phyloP scores from a whole-genome alignment of 257 asterid species.

The Solanum clarkiae region DNA sequence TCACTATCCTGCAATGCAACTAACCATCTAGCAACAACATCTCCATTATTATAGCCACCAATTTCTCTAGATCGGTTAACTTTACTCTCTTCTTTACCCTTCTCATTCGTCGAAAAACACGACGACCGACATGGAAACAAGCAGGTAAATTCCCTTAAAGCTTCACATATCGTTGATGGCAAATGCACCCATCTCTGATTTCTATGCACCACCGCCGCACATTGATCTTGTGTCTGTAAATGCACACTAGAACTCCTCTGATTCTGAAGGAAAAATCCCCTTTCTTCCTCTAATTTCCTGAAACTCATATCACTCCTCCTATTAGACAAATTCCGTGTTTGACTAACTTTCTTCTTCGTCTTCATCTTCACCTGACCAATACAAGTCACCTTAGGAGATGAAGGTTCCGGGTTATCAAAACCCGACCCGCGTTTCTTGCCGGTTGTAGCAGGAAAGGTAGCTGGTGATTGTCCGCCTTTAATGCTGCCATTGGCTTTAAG shows the following conservation, averaged over 20 bases:
- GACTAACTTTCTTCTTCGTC: conserved; percentile 66
- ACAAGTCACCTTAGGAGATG: conserved; percentile 96
- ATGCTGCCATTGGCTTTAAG: conserved; percentile 64
- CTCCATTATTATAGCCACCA: conserved; percentile 15
- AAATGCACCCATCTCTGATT: conserved; percentile 90
- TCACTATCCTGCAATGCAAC: conserved; percentile 65
- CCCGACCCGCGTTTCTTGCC: conserved; percentile 48
- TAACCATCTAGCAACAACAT: conserved; percentile 65
- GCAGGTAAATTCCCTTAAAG: conserved; percentile 67
- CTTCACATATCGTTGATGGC: conserved; percentile 81
- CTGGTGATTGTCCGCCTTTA: conserved; percentile 72
- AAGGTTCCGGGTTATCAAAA: conserved; percentile 81
- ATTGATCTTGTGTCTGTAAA: conserved; percentile 32
- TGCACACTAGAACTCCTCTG: conserved; percentile 28
- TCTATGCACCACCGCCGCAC: conserved; percentile 38
- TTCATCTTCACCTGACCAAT: conserved; percentile 93
- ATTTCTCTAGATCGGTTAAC: not conserved
- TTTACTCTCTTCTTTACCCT: conserved; percentile 24
- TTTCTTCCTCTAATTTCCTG: conserved; percentile 30
- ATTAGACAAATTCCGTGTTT: conserved; percentile 46
- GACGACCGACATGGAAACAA: conserved; percentile 62
- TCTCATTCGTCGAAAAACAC: conserved; percentile 34
- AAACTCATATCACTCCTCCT: conserved; percentile 48
- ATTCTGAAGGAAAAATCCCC: not conserved
- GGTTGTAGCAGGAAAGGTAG: conserved; percentile 21